phyloP scores from a whole-genome alignment of 2,329 filamentous ascomycete species.

The Phaeosphaeria sp. region DNA sequence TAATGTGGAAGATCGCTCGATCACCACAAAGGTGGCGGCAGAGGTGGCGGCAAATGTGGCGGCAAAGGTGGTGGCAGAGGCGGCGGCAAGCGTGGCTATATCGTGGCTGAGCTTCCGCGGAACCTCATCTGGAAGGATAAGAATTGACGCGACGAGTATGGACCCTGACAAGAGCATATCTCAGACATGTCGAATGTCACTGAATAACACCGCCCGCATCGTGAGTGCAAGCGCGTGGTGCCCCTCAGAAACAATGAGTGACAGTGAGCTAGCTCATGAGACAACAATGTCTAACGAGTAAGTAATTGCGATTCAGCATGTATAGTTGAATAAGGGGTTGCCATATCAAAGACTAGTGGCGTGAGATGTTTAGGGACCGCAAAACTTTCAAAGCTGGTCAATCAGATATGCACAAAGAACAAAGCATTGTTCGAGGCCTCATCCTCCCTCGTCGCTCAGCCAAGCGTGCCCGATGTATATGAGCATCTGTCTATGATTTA shows the following conservation, averaged over 20 bases:
- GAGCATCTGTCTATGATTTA: not conserved
- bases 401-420: not conserved
- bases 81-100: not conserved
- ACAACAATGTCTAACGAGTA: too few relatives aligned
- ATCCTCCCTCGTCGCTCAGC: not conserved
- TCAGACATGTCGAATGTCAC: too few relatives aligned
- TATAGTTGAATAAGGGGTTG: not conserved
- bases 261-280: too few relatives aligned
- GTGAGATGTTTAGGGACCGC: not conserved
- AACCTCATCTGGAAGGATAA: not conserved
- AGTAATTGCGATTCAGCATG: not conserved
- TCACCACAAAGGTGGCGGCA: too few relatives aligned
- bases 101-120: not conserved
- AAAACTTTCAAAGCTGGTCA: not conserved
- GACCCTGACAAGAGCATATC: too few relatives aligned
- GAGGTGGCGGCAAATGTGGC: too few relatives aligned
- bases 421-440: not conserved
- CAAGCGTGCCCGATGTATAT: not conserved
- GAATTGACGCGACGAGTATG: not conserved
- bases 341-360: not conserved
- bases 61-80: too few relatives aligned
- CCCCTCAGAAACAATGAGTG: too few relatives aligned
- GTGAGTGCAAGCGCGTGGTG: too few relatives aligned
- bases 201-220: too few relatives aligned
- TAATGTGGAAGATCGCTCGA: not conserved